Evolutionary conservation across 208 protist species (phyloP), one percentile per base, ranked within the genome.

Genomic region (Leishmania braziliensis): DNA sequence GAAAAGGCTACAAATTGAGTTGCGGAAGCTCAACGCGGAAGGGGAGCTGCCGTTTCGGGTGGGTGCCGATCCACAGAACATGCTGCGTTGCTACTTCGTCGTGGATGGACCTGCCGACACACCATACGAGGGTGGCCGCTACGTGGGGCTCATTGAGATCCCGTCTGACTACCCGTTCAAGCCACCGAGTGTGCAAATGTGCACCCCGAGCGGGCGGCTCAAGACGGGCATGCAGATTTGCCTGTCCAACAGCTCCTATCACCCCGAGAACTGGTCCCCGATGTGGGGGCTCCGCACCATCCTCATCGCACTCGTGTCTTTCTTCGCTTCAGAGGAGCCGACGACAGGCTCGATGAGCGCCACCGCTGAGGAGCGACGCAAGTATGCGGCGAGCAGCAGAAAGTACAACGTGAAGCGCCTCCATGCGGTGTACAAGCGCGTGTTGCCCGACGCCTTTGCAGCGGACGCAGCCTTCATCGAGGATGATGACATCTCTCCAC

Each of bases 101-200:
- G 75, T 93, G 58, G 54, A 84, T 60, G 87, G 89, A 2, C 86
- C 87, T 4, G 79, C 20, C 1, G 85, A 56, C 66, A 89, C 84
- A 16, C 79, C 75, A 1, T 93, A 93, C 73, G 85, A 71, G 39
- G 98, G 97, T 33, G 99, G 99, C 18, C 87, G 98, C 72, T 99
- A 99, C 87, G 90, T 99, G 77, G 99, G 99, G 0, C 83, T 96
- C 65, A 92, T 99, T 29, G 85, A 96, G 9, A 95, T 99, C 48
- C 97, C 98, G 0, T 46, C 90, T 5, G 94, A 99, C 50, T 99
- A 99, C 85, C 99, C 99, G 2, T 97, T 98, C 56, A 97, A 98
- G 78, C 98, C 98, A n/a, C 98, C 98, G 12, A 84, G 83, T 54
- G 92, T 99, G 46, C 83, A 92, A 43, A 81, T 99, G 74, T 84